Conservation (phyloP, 2,329 filamentous ascomycete genomes). For the Cytospora chrysosperma region DNA sequence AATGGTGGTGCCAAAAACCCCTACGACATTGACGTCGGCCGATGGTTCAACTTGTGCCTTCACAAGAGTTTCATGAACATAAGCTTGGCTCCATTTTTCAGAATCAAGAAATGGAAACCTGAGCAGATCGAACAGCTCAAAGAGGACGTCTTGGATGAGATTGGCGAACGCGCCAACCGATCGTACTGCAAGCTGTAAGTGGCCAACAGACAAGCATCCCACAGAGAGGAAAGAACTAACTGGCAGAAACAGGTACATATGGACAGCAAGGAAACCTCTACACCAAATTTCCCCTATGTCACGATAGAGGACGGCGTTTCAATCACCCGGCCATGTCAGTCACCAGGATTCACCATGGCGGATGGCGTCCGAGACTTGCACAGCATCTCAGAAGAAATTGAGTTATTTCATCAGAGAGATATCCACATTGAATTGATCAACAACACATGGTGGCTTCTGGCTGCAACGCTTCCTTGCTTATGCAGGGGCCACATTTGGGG, state of each 20-base stretch:
- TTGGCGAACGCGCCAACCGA: conserved; percentile 66
- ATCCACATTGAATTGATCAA: not conserved
- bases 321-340: not conserved
- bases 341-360: not conserved
- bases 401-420: not conserved
- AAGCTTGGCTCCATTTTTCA: conserved; percentile 70
- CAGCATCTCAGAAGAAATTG: not conserved
- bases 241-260: conserved; percentile 33
- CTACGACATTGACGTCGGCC: conserved; percentile 65
- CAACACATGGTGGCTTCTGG: not conserved
- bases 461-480: not conserved
- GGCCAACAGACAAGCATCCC: not conserved
- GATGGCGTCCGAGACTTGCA: not conserved
- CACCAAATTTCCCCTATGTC: conserved; percentile 1
- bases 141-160: conserved; percentile 63
- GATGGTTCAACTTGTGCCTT: conserved; percentile 82
- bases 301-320: conserved; percentile 17
- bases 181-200: conserved; percentile 78
- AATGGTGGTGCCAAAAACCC: conserved; percentile 70
- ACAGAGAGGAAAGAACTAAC: not conserved
- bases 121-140: conserved; percentile 64
- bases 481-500: not conserved
- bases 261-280: conserved; percentile 33
- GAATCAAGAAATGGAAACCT: conserved; percentile 58
- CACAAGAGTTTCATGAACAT: conserved; percentile 71